A percentile compares a stretch with the other conserved stretches of the same genome.
phyloP scores from a whole-genome alignment of 106 monocot species.

The Allium fistulosum region DNA sequence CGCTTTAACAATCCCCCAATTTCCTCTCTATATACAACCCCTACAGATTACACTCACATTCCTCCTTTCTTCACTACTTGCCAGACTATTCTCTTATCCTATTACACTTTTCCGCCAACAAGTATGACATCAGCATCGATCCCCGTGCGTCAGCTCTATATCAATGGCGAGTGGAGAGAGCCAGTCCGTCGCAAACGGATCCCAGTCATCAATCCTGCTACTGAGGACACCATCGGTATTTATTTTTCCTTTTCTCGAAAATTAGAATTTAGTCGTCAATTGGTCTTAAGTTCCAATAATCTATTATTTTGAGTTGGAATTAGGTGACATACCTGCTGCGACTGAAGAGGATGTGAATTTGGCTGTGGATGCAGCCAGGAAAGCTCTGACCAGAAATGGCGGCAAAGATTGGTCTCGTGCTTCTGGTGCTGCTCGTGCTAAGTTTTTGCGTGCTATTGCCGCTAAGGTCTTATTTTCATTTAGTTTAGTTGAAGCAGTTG shows the following conservation, averaged over 20 bases:
- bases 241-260: not conserved
- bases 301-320: not conserved
- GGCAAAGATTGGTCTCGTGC: slow-evolving; percentile 96
- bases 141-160: slow-evolving; percentile 58
- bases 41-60: no score
- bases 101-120: not conserved
- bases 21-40: no score
- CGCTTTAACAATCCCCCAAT: no score
- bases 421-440: slow-evolving; percentile 72
- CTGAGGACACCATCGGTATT: slow-evolving; percentile 65
- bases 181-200: slow-evolving; percentile 36
- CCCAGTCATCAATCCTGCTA: slow-evolving; percentile 77
- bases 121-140: slow-evolving; percentile 11
- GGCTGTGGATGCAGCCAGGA: slow-evolving; percentile 84
- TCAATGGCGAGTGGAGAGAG: slow-evolving; percentile 66
- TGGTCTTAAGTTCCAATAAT: no score
- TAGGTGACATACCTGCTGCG: slow-evolving; percentile 87
- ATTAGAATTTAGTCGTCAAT: not conserved
- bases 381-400: slow-evolving; percentile 59
- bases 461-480: slow-evolving; percentile 54
- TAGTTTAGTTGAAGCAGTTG: not conserved
- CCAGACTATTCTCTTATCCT: no score
- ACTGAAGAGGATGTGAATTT: slow-evolving; percentile 88
- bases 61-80: no score
- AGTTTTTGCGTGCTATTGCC: slow-evolving; percentile 86